phyloP scores from a whole-genome alignment of 169 alveolate genomes.

The Plasmodium reichenowi region DNA sequence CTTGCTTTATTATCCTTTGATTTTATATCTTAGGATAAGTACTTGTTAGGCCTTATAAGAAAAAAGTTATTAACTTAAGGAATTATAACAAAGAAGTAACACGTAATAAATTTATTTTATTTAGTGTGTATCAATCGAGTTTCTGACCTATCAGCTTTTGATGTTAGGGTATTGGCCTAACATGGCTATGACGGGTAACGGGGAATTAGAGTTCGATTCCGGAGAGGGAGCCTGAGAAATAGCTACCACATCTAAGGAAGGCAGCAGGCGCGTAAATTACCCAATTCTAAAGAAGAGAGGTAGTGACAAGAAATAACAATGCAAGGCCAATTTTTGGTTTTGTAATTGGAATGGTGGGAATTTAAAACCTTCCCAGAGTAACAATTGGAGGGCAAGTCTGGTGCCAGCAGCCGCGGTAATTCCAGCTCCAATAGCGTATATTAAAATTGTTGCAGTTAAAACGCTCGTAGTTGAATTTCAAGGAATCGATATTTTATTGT shows the following conservation, averaged over 20 bases:
- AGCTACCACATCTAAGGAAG: conserved; percentile 97
- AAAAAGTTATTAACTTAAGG: conserved; percentile 54
- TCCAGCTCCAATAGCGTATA: conserved; percentile 95
- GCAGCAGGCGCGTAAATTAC: conserved; percentile 97
- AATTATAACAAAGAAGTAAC: conserved; percentile 75
- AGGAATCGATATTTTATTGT: conserved; percentile 18
- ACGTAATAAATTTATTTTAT: conserved; percentile 68
- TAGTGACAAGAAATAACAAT: conserved; percentile 95
- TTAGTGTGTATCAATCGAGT: conserved; percentile 77
- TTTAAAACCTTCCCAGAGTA: conserved; percentile 82
- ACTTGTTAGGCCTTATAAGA: conserved; percentile 47
- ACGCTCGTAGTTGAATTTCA: conserved; percentile 90
- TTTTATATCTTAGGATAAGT: conserved; percentile 1
- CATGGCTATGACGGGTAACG: conserved; percentile 96
- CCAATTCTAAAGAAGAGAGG: conserved; percentile 96
- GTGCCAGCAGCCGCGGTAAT: conserved; percentile 96
- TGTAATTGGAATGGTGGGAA: conserved; percentile 93
- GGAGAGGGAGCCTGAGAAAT: conserved; percentile 97
- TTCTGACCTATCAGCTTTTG: conserved; percentile 86
- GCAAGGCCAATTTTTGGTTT: conserved; percentile 85
- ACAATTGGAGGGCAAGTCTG: conserved; percentile 96
- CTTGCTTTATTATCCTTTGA: conserved; percentile 35
- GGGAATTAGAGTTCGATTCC: conserved; percentile 97
- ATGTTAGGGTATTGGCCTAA: conserved; percentile 94
- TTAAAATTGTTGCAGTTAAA: conserved; percentile 93